These are phyloP conservation scores for Artemisia tridentata DNA, from an alignment of 129 eudicot species.

Conservation along the genomic window DNA sequence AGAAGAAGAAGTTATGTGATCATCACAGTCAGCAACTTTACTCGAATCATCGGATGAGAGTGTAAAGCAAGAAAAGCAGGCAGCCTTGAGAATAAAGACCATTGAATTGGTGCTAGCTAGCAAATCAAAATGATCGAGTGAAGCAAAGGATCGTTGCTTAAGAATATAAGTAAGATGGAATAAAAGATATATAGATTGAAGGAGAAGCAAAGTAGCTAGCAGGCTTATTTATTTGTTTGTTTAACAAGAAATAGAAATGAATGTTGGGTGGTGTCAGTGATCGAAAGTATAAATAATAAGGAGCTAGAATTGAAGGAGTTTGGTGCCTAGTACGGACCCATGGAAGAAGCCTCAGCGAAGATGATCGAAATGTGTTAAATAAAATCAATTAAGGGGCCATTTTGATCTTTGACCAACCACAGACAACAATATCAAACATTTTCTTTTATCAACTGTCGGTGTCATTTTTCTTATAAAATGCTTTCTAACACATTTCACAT, in stretches of 20 bases:
- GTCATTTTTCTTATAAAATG: conserved; percentile 2
- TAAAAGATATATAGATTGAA: conserved; percentile 16
- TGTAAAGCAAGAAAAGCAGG: conserved; percentile 19
- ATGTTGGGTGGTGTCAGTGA: conserved; percentile 6
- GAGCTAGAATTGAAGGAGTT: neutral
- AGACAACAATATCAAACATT: conserved; percentile 8
- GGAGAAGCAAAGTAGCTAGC: neutral
- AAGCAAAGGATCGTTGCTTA: neutral
- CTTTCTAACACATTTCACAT: neutral
- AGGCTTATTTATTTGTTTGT: neutral
- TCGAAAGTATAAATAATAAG: neutral
- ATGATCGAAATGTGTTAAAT: no score
- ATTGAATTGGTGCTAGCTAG: conserved; percentile 6
- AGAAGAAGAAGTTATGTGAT: neutral
- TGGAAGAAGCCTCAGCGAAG: conserved; percentile 20
- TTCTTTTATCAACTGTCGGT: conserved; percentile 18
- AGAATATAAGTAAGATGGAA: neutral
- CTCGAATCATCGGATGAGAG: conserved; percentile 12
- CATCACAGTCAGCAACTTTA: conserved; percentile 20
- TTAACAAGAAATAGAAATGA: neutral
- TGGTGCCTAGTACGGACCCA: conserved; percentile 21
- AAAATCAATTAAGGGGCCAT: neutral
- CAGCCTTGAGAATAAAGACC: conserved; percentile 27
- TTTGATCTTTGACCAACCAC: conserved; percentile 16
- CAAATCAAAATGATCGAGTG: neutral